A percentile compares a stretch with the other conserved stretches of the same genome.
These are phyloP conservation scores for Eucalyptus rudis DNA, from an alignment of 345 rosid genomes.

Conservation along the genomic window DNA sequence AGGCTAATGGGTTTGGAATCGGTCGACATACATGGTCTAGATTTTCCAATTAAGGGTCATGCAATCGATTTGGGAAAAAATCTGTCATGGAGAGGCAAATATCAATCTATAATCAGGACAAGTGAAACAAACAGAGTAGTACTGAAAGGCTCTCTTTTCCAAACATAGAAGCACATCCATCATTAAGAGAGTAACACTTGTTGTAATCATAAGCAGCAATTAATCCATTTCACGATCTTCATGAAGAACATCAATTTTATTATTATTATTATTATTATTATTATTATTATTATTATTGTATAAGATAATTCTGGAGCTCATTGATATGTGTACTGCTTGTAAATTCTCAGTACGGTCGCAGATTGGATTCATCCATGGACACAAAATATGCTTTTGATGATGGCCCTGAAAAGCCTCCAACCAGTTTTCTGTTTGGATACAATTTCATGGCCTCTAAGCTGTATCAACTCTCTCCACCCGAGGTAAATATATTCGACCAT, in stretches of 20 bases:
- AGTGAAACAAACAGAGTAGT: neutral
- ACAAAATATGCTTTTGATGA: neutral
- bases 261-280: too few relatives aligned
- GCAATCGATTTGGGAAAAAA: neutral
- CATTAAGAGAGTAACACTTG: neutral
- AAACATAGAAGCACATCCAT: neutral
- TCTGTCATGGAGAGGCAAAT: neutral
- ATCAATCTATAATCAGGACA: neutral
- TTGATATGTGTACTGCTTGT: neutral
- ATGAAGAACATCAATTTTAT: neutral
- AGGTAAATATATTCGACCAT: neutral
- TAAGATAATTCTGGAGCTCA: neutral
- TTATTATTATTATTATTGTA: too few relatives aligned
- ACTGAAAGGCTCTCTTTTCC: neutral
- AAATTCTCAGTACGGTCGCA: neutral
- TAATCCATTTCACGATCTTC: neutral
- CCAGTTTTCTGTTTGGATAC: slow-evolving; percentile 1
- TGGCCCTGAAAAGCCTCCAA: neutral
- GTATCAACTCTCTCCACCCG: slow-evolving; percentile 1
- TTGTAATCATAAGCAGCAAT: neutral
- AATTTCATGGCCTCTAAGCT: neutral
- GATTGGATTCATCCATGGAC: neutral
- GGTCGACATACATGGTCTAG: neutral
- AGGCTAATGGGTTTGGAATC: neutral
- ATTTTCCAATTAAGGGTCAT: neutral